Base-by-base conservation (phyloP, 2,329 filamentous ascomycete species). In the Hypomyces rosellus region DNA sequence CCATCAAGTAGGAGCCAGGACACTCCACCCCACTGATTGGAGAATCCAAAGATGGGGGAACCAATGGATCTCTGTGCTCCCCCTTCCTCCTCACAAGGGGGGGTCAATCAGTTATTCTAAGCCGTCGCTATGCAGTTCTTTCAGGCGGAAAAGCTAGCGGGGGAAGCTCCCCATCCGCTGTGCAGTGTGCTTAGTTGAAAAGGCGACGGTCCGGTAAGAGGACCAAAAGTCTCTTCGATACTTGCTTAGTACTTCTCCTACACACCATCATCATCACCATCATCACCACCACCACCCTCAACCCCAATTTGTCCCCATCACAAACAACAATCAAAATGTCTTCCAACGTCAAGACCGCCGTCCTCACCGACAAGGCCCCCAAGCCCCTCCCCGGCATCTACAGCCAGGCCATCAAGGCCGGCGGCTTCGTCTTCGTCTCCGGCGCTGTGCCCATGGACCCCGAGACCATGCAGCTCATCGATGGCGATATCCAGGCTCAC, bases 371-470 rank as follows among this genome's bases (percentile, higher is more conserved):
- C 42, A 70, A 72, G 57, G 69, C 69, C 37, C 69, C 69, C 41
- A 69, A 68, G 61, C 67, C 69, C 12, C 60, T 70, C 14, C 65
- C 69, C 5, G 60, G 60, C 55, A 66, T 73, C 54, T 71, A 71
- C 59, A 73, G 65, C 62, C 70, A 72, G 59, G 85, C 85, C 60
- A 84, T 89, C 67, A 76, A 80, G 59, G 84, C 84, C 54, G 81
- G 81, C 56, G 79, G 80, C 56, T 74, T 84, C 57, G 77, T 89
- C 68, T 89, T 81, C 69, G 78, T 85, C 63, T 88, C 85, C 1
- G 86, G 86, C 57, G 82, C 85, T 58, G 84, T 89, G 57, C 83
- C 85, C 55, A 81, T 82, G 57, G 82, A 86, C 65, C 71, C 75
- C 41, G 68, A 71, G 48, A 69, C 69, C 6, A 80, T 78, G 55